These are phyloP conservation scores for Ogataea hybrid DNA, from an alignment of 1,139 yeast species.

Conservation along the genomic window DNA sequence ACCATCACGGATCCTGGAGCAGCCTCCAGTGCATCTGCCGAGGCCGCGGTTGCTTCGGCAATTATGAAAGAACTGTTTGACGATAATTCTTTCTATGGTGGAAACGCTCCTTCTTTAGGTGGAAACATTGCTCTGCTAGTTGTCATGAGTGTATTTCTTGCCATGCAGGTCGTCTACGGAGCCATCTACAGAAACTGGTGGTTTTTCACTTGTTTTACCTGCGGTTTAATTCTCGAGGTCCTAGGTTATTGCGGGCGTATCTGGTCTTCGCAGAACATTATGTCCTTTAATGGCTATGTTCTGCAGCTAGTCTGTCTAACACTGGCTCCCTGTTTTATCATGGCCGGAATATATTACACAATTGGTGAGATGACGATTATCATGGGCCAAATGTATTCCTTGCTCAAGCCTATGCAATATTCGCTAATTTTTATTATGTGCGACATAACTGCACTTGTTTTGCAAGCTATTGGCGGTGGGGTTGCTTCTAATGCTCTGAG, in stretches of 20 bases:
- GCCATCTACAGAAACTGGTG: slow-evolving; percentile 63
- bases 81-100: slow-evolving; percentile 36
- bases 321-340: slow-evolving; percentile 82
- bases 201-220: slow-evolving; percentile 61
- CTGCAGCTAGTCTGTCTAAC: slow-evolving; percentile 72
- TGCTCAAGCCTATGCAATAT: slow-evolving; percentile 72
- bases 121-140: slow-evolving; percentile 52
- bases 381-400: slow-evolving; percentile 61
- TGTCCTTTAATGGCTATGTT: slow-evolving; percentile 46
- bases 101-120: slow-evolving; percentile 39
- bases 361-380: slow-evolving; percentile 72
- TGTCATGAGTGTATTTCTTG: slow-evolving; percentile 44
- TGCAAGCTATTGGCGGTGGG: slow-evolving; percentile 87
- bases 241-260: slow-evolving; percentile 68
- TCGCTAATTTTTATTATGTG: slow-evolving; percentile 50
- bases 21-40: slow-evolving; percentile 34
- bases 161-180: slow-evolving; percentile 40
- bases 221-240: slow-evolving; percentile 63
- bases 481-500: slow-evolving; percentile 59
- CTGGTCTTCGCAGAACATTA: slow-evolving; percentile 41
- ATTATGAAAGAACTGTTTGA: slow-evolving; percentile 28
- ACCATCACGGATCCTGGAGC: slow-evolving; percentile 39
- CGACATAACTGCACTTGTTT: slow-evolving; percentile 47
- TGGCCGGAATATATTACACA: slow-evolving; percentile 83
- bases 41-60: slow-evolving; percentile 33